phyloP scores from a whole-genome alignment of 345 rosid genomes.

The Eucalyptus sp. region DNA sequence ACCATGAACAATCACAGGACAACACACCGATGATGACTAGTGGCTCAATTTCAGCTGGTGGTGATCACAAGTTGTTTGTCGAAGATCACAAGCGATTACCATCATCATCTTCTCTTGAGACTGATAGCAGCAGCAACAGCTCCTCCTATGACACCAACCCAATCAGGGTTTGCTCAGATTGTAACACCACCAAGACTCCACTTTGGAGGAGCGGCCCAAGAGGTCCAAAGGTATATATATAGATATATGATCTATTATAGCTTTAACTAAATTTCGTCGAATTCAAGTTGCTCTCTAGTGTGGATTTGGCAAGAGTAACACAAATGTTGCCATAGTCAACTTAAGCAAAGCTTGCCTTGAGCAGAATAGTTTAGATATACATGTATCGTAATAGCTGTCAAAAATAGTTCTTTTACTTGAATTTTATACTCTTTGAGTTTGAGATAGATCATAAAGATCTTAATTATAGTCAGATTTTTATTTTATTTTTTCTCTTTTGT shows the following conservation, averaged over 20 bases:
- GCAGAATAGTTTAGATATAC: not conserved
- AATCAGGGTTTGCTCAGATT: constrained; percentile 77
- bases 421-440: not conserved
- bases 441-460: not conserved
- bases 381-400: not conserved
- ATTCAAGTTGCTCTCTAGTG: not conserved
- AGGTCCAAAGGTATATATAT: constrained; percentile 73
- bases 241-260: not conserved
- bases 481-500: not conserved
- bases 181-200: constrained; percentile 93
- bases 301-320: not conserved
- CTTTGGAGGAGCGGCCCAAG: constrained; percentile 95
- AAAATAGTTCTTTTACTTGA: not conserved
- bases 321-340: not conserved
- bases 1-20: not conserved
- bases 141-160: constrained; percentile 2
- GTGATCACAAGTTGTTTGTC: not conserved
- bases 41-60: not conserved
- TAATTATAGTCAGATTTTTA: not conserved
- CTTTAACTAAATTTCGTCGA: not conserved
- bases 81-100: constrained; percentile 17
- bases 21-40: not conserved
- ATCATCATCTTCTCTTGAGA: constrained; percentile 10
- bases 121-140: constrained; percentile 12
- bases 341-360: not conserved